Evolutionary conservation across 306 rosid species (phyloP).

Genomic region (Casuarina equisetifolia): DNA sequence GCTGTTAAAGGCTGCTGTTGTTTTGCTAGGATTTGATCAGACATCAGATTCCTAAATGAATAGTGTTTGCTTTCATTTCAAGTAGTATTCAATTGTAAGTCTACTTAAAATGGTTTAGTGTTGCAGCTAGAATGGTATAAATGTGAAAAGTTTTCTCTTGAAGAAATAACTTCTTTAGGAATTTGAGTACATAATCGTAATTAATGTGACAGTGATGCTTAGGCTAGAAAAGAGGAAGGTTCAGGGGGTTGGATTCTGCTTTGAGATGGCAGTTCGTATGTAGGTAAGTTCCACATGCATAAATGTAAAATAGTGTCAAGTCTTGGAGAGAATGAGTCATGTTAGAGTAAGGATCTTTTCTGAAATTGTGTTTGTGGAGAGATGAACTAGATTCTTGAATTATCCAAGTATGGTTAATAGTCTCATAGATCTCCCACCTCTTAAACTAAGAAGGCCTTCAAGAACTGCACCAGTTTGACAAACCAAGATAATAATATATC

Average conservation of each 20-base stretch:
- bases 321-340: background rate
- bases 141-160: background rate
- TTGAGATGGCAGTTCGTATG: background rate
- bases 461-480: background rate
- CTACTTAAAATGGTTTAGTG: constrained; percentile 1
- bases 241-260: background rate
- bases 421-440: constrained; percentile 11
- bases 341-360: constrained; percentile 7
- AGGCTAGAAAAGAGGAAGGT: no score
- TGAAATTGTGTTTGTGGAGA: constrained; percentile 6
- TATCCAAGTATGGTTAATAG: constrained; percentile 6
- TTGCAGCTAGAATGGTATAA: background rate
- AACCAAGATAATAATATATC: constrained; percentile 7
- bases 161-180: background rate
- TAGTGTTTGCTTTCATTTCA: background rate
- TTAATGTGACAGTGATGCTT: background rate
- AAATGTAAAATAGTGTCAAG: background rate
- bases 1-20: background rate
- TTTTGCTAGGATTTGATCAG: background rate
- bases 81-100: background rate
- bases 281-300: constrained; percentile 1
- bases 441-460: background rate
- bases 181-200: background rate
- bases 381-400: constrained; percentile 26
- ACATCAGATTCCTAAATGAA: background rate